Evolutionary conservation across 2,329 filamentous ascomycete genomes (phyloP).

Genomic region (Cladobotryum protrusum): DNA sequence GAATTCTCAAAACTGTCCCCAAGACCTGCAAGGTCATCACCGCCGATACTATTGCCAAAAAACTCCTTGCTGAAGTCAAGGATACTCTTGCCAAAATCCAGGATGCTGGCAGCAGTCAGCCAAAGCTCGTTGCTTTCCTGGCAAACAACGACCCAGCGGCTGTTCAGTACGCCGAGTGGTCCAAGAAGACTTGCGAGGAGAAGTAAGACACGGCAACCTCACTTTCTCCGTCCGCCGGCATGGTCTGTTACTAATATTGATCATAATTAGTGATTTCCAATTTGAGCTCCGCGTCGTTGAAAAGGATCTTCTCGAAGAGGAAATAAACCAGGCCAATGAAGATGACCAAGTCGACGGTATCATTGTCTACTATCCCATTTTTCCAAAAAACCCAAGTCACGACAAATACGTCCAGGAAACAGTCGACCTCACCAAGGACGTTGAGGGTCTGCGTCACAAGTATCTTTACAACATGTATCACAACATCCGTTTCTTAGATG

Average conservation of each 20-base stretch:
- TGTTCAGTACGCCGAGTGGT: conserved; percentile 93
- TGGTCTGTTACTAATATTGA: background rate
- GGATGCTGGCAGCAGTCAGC: conserved; percentile 48
- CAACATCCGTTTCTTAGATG: conserved; percentile 90
- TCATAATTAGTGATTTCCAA: conserved; percentile 67
- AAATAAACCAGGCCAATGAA: conserved; percentile 76
- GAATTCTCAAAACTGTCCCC: conserved; percentile 34
- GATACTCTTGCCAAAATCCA: conserved; percentile 67
- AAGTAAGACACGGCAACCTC: conserved; percentile 60
- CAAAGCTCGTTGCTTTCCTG: conserved; percentile 83
- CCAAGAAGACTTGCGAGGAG: conserved; percentile 89
- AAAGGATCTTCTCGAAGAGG: conserved; percentile 85
- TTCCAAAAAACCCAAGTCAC: conserved; percentile 69
- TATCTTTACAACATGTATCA: conserved; percentile 99
- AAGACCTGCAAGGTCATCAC: conserved; percentile 90
- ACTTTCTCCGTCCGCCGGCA: background rate
- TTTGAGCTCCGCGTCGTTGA: conserved; percentile 80
- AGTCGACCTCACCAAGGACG: conserved; percentile 83
- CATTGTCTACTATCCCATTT: conserved; percentile 98
- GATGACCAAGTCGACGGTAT: conserved; percentile 76
- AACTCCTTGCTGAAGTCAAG: conserved; percentile 69
- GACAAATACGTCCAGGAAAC: conserved; percentile 96
- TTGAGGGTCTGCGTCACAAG: conserved; percentile 87
- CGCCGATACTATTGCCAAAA: conserved; percentile 79
- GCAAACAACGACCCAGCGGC: conserved; percentile 89